Evolutionary conservation across 768 basidiomycete genomes (phyloP), one percentile per base, ranked within the genome.

Genomic region (Grammothele lineata): DNA sequence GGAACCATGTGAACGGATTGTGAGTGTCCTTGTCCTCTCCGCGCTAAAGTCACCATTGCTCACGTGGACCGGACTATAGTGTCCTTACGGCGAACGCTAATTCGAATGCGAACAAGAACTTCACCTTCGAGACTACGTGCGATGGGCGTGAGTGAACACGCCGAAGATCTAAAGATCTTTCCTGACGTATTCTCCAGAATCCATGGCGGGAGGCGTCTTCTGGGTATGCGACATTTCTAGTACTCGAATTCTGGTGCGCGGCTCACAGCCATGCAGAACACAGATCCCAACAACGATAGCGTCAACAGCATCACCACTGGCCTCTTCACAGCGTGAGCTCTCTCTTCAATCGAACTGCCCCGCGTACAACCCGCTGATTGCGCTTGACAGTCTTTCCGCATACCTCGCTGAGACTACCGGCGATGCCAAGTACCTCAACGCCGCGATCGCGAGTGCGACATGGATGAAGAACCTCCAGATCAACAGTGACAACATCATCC

Each of bases 381-480:
- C 36, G 10, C 10, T 37, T 22, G 34, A 22, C 42, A 79, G 77
- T 0, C 59, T 77, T 9, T 80, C 77, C 7, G 72, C 74, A 1
- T 74, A 66, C 58, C 71, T 77, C 14, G 75, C 71, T 0, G 71
- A 77, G 57, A 58, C 66, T 23, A 77, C 75, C 3, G 58, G 59
- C 2, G 65, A 80, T 39, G 45, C 61, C 15, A 75, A 67, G 33
- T 80, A 80, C 55, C 69, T 55, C 4, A 59, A 67, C 36, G 74
- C 77, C 2, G 75, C 77, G 7, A 70, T 72, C 45, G 54, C 65
- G 9, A 71, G 71, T 41, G 75, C 75, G 4, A 62, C 68, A 30
- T 79, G 76, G 75, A 74, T 80, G 18, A 65, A 68, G 47, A 60
- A 63, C 6, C 70, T 69, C 45, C 75, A 78, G 43, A 62, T 74